A percentile compares a stretch with the other conserved stretches of the same genome.
phyloP scores from a whole-genome alignment of 202 grass and related monocot genomes.

The Saccharum hybrid region DNA sequence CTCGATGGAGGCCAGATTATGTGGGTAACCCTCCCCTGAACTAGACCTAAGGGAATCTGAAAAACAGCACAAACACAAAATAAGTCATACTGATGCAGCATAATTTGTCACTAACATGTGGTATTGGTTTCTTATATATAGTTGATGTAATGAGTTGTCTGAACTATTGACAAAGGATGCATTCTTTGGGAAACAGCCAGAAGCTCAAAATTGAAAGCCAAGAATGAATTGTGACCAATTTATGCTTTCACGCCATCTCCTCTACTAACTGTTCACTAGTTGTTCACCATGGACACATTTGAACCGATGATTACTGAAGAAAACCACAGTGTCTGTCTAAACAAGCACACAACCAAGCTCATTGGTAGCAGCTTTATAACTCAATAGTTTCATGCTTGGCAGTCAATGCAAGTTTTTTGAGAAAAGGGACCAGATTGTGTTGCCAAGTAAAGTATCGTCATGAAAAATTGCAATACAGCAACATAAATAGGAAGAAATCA shows the following conservation, averaged over 20 bases:
- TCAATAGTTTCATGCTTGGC: neutral
- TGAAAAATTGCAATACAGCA: neutral
- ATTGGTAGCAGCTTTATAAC: neutral
- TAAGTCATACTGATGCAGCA: too few species aligned
- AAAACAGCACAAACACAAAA: too few species aligned
- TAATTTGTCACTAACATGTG: too few species aligned
- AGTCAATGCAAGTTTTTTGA: neutral
- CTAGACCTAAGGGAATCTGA: too few species aligned
- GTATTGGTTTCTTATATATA: too few species aligned
- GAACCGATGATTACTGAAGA: neutral
- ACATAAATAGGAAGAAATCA: neutral
- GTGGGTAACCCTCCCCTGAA: too few species aligned
- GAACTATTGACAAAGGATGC: too few species aligned
- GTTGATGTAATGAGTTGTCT: too few species aligned
- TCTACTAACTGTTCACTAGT: neutral
- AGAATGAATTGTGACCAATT: too few species aligned
- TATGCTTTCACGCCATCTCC: neutral
- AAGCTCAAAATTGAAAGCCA: too few species aligned
- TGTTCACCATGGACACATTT: neutral
- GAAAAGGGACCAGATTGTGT: neutral
- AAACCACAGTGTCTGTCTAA: constrained; percentile 3
- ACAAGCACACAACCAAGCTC: neutral
- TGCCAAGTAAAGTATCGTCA: neutral
- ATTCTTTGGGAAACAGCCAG: too few species aligned
- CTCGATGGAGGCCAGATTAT: too few species aligned